Percentiles rank a stretch among this genome's conserved stretches.
phyloP scores from a whole-genome alignment of 768 basidiomycete genomes.

The Calocera viscosa region DNA sequence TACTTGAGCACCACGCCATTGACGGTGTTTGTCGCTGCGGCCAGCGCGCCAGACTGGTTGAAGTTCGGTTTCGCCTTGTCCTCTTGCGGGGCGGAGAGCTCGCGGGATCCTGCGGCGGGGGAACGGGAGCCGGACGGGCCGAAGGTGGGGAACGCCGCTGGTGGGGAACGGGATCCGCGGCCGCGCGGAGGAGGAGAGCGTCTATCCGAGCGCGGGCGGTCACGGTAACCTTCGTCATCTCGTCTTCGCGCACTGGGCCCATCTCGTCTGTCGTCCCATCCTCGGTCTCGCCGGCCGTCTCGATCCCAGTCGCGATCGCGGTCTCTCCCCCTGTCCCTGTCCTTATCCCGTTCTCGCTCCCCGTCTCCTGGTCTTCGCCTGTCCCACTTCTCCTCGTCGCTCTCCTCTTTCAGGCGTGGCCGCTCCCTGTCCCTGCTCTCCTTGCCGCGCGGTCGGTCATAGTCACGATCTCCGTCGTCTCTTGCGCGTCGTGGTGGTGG shows the following conservation, averaged over 20 bases:
- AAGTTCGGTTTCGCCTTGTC: slow-evolving; percentile 84
- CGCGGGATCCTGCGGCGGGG: slow-evolving; percentile 37
- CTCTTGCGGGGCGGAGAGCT: slow-evolving; percentile 21
- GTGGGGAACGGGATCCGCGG: neutral
- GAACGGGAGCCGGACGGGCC: slow-evolving; percentile 25
- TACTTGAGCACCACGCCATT: slow-evolving; percentile 76
- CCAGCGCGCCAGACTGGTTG: slow-evolving; percentile 73
- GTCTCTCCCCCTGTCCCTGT: slow-evolving; percentile 23
- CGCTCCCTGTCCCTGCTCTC: slow-evolving; percentile 7
- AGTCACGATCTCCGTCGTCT: slow-evolving; percentile 11
- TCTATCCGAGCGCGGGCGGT: neutral
- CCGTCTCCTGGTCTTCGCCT: slow-evolving; percentile 12
- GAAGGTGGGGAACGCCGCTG: neutral
- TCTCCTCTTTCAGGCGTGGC: neutral
- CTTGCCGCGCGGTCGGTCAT: slow-evolving; percentile 5
- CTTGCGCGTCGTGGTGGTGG: neutral
- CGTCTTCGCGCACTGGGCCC: neutral
- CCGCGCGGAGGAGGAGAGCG: slow-evolving; percentile 5
- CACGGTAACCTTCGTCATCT: too few species aligned
- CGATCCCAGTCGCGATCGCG: slow-evolving; percentile 19
- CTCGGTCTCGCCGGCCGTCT: slow-evolving; percentile 16
- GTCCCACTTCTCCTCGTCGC: slow-evolving; percentile 9
- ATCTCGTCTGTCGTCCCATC: neutral
- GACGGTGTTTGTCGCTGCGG: slow-evolving; percentile 91
- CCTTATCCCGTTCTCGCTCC: slow-evolving; percentile 25